Conservation (phyloP, 768 basidiomycete species). For the Mycena vitilis region DNA sequence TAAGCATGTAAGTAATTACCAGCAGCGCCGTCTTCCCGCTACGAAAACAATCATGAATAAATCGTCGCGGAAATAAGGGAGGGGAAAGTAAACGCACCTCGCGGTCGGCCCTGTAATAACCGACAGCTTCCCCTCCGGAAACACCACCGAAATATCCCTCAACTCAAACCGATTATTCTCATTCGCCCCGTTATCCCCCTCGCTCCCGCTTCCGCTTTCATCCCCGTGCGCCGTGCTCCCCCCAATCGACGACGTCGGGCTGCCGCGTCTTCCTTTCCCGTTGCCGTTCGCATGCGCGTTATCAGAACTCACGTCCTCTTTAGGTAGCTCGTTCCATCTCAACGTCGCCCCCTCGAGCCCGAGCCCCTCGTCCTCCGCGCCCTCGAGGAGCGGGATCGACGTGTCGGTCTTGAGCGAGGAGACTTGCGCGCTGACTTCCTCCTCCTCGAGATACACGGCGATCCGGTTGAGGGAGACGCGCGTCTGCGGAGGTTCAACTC, state of each 20-base stretch:
- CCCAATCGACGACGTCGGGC: slow-evolving; percentile 22
- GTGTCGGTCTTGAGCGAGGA: slow-evolving; percentile 67
- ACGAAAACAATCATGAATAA: neutral
- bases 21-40: slow-evolving; percentile 87
- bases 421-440: slow-evolving; percentile 75
- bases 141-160: slow-evolving; percentile 71
- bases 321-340: slow-evolving; percentile 64
- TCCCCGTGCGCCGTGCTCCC: slow-evolving; percentile 24
- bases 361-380: slow-evolving; percentile 55
- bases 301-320: neutral
- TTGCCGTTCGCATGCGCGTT: slow-evolving; percentile 23
- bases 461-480: slow-evolving; percentile 77
- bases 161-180: slow-evolving; percentile 63
- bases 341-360: slow-evolving; percentile 71
- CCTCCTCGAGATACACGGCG: slow-evolving; percentile 74
- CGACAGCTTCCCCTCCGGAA: slow-evolving; percentile 79
- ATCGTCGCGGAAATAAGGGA: neutral
- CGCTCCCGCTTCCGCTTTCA: slow-evolving; percentile 38
- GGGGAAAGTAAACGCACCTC: slow-evolving; percentile 16
- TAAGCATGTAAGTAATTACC: slow-evolving; percentile 43
- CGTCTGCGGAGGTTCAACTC: slow-evolving; percentile 50
- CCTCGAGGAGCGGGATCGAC: slow-evolving; percentile 36
- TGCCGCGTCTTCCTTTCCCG: slow-evolving; percentile 27
- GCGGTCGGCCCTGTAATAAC: slow-evolving; percentile 86
- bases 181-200: slow-evolving; percentile 51